These are phyloP conservation scores for Petasospora rhodanensis DNA, from an alignment of 1,139 yeast species.

Conservation along the genomic window DNA sequence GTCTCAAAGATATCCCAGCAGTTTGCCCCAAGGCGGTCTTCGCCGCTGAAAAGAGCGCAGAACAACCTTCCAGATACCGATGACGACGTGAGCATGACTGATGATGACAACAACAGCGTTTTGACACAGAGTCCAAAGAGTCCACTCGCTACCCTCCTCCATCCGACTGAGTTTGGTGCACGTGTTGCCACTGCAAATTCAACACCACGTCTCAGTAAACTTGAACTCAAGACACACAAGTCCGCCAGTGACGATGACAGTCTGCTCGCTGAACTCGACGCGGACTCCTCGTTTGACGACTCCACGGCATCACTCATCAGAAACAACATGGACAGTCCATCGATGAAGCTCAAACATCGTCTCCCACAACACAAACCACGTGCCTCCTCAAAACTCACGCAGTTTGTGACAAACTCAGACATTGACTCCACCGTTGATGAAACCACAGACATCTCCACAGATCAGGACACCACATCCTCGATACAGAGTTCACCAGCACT, in stretches of 20 bases:
- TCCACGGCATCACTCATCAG: no score
- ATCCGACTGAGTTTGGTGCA: constrained; percentile 17
- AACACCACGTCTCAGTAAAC: constrained; percentile 9
- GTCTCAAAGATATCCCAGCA: constrained; percentile 1
- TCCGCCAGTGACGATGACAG: constrained; percentile 5
- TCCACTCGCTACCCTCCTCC: constrained; percentile 8
- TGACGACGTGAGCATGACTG: constrained; percentile 9
- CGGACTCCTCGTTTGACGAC: constrained; percentile 2
- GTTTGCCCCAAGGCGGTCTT: constrained; percentile 10
- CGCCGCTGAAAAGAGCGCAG: constrained; percentile 10
- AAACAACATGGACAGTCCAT: constrained; percentile 4
- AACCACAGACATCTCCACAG: constrained; percentile 1
- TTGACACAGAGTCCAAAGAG: constrained; percentile 3
- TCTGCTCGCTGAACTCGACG: constrained; percentile 7
- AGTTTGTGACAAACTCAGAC: constrained; percentile 11
- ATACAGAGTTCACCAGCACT: constrained; percentile 13
- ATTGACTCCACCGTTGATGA: constrained; percentile 6
- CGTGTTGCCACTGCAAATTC: constrained; percentile 12
- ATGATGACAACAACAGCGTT: no score
- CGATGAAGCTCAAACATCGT: background rate
- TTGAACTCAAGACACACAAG: constrained; percentile 6
- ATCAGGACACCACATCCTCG: constrained; percentile 7
- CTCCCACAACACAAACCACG: constrained; percentile 14
- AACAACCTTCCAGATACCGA: constrained; percentile 1
- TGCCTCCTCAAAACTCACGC: constrained; percentile 14